Evolutionary conservation across 2,329 filamentous ascomycete genomes (phyloP).

Genomic region (Colletotrichum chrysophilum): DNA sequence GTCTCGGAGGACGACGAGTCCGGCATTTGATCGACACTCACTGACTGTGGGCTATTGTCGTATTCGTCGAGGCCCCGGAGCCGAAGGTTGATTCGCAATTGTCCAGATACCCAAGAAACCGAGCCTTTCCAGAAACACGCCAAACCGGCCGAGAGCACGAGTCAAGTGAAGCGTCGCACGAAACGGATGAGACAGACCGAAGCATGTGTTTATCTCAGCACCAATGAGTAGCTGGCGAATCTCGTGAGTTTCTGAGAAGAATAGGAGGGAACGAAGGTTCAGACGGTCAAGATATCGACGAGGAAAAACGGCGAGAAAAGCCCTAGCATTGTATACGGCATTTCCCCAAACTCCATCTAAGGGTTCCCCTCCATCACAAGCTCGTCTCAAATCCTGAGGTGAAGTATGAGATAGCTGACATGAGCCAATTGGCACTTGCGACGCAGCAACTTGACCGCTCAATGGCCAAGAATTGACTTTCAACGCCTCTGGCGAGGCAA

Average conservation of each 20-base stretch:
- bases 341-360: background rate
- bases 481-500: background rate
- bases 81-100: background rate
- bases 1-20: constrained; percentile 2
- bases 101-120: background rate
- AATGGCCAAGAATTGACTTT: background rate
- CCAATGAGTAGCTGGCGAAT: background rate
- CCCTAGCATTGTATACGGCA: constrained; percentile 5
- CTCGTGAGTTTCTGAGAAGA: background rate
- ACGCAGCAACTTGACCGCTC: background rate
- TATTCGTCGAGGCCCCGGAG: background rate
- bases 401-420: constrained; percentile 10
- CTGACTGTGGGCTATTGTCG: background rate
- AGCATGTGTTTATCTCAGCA: background rate
- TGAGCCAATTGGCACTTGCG: constrained; percentile 15
- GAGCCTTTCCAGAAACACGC: background rate
- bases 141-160: background rate
- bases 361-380: background rate
- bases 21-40: background rate
- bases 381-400: background rate
- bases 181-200: constrained; percentile 4
- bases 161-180: background rate
- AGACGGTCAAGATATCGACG: background rate
- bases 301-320: background rate
- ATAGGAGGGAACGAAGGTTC: constrained; percentile 1